Evolutionary conservation across 73 alveolate genomes (phyloP), one percentile per base, ranked within the genome.

Genomic region (Uronychia binucleata): DNA sequence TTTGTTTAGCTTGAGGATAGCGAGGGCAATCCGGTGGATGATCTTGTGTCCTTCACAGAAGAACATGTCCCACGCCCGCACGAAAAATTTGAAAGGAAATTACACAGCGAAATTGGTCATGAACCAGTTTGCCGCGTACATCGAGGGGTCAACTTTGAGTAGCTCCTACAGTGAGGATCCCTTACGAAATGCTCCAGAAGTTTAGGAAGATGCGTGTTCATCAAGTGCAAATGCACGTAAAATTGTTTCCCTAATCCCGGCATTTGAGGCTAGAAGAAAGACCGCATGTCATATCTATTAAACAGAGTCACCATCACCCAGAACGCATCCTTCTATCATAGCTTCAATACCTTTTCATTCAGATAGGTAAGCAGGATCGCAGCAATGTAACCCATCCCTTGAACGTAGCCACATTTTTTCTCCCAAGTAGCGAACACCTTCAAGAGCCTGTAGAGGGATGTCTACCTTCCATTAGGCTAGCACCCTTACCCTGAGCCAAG

Each of bases 311-410:
- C 84, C 87, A 97, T 75, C 94, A 93, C 82, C 84, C 90, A 88
- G 78, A 97, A 95, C 0, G 98, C 94, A 33, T 97, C 67, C 5
- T 46, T 5, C 67, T n/a, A n/a, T n/a, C n/a, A n/a, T n/a, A n/a
- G n/a, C n/a, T n/a, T n/a, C n/a, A n/a, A n/a, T n/a, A n/a, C 96
- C 80, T 97, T 97, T 91, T 93, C 98, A 74, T 93, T 97, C 98
- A 97, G 95, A 91, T 95, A 97, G 67, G 95, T 97, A 75, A 97
- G 91, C 79, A 97, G 86, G 26, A 95, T 84, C 0, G 98, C 99
- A 26, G 92, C 96, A 59, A 97, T 95, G 81, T 94, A 97, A 1
- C 98, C 98, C 98, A 97, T 95, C n/a, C 99, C 99, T 81, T 97
- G 95, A 33, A 96, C 97, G 86, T 97, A 97, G 32, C 99, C 98